Evolutionary conservation across 768 basidiomycete genomes (phyloP).

Genomic region (Fibroporia radiculosa): DNA sequence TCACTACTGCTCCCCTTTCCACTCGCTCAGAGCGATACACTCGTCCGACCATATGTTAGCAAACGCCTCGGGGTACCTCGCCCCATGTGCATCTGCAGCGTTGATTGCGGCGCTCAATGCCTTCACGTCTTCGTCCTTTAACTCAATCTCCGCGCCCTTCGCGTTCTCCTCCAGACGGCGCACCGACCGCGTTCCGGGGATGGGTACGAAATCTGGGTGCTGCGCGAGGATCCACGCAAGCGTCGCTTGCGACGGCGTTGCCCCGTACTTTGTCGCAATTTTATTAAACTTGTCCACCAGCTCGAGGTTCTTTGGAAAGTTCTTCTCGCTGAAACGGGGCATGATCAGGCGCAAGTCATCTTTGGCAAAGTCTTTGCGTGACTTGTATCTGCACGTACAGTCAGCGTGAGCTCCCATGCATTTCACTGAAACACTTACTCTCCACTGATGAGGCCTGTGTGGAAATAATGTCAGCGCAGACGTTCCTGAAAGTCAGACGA

Average conservation of each 20-base stretch:
- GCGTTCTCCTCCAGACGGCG: not conserved
- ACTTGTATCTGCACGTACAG: not conserved
- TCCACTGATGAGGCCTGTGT: constrained; percentile 8
- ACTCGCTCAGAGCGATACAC: not conserved
- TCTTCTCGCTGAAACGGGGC: constrained; percentile 22
- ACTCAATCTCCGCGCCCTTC: constrained; percentile 1
- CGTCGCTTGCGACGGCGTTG: constrained; percentile 26
- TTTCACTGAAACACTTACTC: constrained; percentile 3
- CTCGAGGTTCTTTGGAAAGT: constrained; percentile 26
- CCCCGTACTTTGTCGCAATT: constrained; percentile 16
- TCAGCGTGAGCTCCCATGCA: constrained; percentile 22
- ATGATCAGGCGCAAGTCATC: constrained; percentile 19
- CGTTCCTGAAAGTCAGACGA: constrained; percentile 13
- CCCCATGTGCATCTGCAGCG: not conserved
- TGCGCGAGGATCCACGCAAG: constrained; percentile 23
- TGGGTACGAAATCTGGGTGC: constrained; percentile 9
- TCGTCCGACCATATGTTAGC: not conserved
- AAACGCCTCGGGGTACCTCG: not conserved
- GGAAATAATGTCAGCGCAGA: constrained; percentile 17
- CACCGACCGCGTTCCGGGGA: not conserved
- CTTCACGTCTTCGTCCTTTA: not conserved
- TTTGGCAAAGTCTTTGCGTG: constrained; percentile 22
- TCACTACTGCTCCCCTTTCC: not conserved
- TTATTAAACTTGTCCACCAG: constrained; percentile 14
- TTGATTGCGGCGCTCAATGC: not conserved